Base-by-base conservation (phyloP, 176 grass and related monocot species). In the Lolium perenne region DNA sequence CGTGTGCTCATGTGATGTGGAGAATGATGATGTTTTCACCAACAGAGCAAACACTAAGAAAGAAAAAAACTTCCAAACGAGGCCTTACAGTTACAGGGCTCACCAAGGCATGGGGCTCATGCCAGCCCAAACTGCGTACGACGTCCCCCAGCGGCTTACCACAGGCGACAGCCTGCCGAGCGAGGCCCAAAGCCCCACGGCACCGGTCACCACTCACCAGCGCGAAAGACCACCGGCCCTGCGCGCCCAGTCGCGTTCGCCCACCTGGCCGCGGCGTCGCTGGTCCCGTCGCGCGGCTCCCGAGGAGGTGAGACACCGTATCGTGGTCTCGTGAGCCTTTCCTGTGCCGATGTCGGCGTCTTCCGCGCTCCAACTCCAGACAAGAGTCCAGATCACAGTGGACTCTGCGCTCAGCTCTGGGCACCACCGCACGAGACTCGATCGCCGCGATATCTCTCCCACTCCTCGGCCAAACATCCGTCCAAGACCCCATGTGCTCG, bases 281-380 rank as follows among this genome's bases (percentile, higher is more conserved):
- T 80, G 78, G 78, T 80, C 59, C 78, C 78, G 78, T 29, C 11
- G 54, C 41, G 70, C 72, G 22, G 15, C 41, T 46, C n/a, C 78
- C 78, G 60, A 80, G 1, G 43, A 80, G 60, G 50, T 80, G 9
- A 66, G 59, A 75, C 77, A 80, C 45, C 20, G 35, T 40, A 25
- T 66, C 60, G 48, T 29, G 47, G 23, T 64, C 72, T 76, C 72
- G 47, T 76, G 72, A 76, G 48, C 0, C 14, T 51, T 54, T 76
- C 14, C 72, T 32, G 72, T 67, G 79, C 48, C 78, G 15, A 45
- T 66, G 43, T 80, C 78, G 79, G 79, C 61, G 46, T 66, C 22
- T 2, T 23, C 47, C 5, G 1, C 21, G 21, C 38, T 48, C 21
- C 46, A 0, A 45, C 0, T 20, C 43, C 10, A 74, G 45, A 74